Base-by-base conservation (phyloP, 495 filamentous ascomycete species). In the Coniosporium apollinis region DNA sequence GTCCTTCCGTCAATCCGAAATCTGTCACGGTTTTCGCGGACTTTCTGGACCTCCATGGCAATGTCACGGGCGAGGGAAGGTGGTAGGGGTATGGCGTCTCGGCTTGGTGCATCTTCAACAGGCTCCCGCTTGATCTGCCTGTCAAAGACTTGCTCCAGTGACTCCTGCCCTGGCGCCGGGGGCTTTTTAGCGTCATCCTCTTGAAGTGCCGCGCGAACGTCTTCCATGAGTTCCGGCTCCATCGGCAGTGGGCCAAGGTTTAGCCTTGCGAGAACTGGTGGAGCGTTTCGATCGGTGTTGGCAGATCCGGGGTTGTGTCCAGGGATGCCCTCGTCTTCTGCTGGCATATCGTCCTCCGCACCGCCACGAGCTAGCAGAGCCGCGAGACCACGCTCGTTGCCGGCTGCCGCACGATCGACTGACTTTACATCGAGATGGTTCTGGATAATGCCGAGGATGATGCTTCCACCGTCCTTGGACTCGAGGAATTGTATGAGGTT, bases 301-400 rank as follows among this genome's bases (percentile, higher is more conserved):
- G 75, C 71, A 2, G 85, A 79, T 0, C 89, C 89, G 1, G 82
- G 82, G 41, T 84, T 77, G 31, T 91, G 77, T 4, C 91, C 91
- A 0, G 82, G 81, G 42, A 97, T 94, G 22, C 89, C 89, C 53
- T 97, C 89, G 45, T 89, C 78, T 47, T 89, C 77, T 21, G 79
- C 74, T 8, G 78, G 76, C 39, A 70, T 66, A 5, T 70, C 64
- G 26, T 87, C 79, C 8, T 74, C 76, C 1, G 68, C 61, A 9
- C 56, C 48, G 18, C 50, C 57, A 16, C 55, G 67, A n/a, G 70
- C 72, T n/a, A 81, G 64, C 48, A 93, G 72, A 3, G 77, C 70
- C 37, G 82, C 77, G 44, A 93, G 83, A 51, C 79, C 85, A 42
- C 72, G 82, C 10, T 79, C 72, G 29, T 79, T 73, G 31, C 82